A percentile compares a stretch with the other conserved stretches of the same genome.
phyloP scores from a whole-genome alignment of 805 yeast species.

The Candida piceae region DNA sequence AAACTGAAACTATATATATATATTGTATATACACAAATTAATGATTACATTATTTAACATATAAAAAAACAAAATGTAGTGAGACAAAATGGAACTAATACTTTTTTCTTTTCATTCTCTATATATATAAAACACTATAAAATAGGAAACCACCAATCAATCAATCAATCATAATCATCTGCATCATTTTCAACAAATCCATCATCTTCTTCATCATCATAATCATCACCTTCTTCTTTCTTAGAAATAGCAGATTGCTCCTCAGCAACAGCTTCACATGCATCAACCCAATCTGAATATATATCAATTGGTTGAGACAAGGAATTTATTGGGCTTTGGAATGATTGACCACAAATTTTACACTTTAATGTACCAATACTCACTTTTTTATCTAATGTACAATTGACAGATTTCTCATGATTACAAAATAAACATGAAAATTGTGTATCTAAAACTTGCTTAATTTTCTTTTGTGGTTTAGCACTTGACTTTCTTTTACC shows the following conservation, averaged over 20 bases:
- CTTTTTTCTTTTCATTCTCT: too few relatives aligned
- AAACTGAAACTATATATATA: too few relatives aligned
- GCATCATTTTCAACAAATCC: slow-evolving; percentile 15
- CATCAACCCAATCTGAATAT: slow-evolving; percentile 97
- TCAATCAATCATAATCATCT: slow-evolving; percentile 15
- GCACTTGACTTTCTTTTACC: slow-evolving; percentile 72
- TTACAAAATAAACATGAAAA: slow-evolving; percentile 93
- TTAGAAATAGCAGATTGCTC: slow-evolving; percentile 33
- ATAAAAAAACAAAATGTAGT: too few relatives aligned
- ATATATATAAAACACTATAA: too few relatives aligned
- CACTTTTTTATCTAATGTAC: slow-evolving; percentile 81
- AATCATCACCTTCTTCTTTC: slow-evolving; percentile 24
- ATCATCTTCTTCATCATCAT: slow-evolving; percentile 18
- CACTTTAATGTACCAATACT: slow-evolving; percentile 82
- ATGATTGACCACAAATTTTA: slow-evolving; percentile 90
- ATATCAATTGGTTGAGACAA: slow-evolving; percentile 89
- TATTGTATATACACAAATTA: too few relatives aligned
- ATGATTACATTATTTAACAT: too few relatives aligned
- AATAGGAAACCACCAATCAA: too few relatives aligned
- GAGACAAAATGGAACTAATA: too few relatives aligned
- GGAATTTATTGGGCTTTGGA: slow-evolving; percentile 83
- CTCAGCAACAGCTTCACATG: slow-evolving; percentile 83
- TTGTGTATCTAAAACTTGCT: slow-evolving; percentile 72
- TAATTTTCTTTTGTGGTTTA: slow-evolving; percentile 73
- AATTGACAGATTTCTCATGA: slow-evolving; percentile 87